Evolutionary conservation across 257 asterid species (phyloP).

Genomic region (Hygrophila difformis): DNA sequence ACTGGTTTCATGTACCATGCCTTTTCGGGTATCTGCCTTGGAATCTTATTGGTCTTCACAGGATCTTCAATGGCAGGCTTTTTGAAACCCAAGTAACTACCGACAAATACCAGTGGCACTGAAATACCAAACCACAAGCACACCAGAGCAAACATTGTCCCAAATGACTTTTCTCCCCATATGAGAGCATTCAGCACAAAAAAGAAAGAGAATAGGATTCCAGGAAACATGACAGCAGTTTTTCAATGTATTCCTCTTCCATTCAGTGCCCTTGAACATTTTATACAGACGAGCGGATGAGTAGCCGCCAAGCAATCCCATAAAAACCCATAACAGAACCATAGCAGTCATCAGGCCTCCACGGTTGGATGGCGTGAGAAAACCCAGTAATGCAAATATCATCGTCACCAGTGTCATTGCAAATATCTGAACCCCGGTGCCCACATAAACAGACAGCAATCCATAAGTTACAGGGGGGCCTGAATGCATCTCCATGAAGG

Average conservation of each 20-base stretch:
- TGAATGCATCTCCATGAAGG: slow-evolving; percentile 63
- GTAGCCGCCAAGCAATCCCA: slow-evolving; percentile 61
- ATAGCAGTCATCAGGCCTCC: slow-evolving; percentile 61
- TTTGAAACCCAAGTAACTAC: slow-evolving; percentile 50
- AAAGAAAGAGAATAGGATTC: slow-evolving; percentile 41
- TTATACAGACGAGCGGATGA: slow-evolving; percentile 58
- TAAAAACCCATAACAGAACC: slow-evolving; percentile 58
- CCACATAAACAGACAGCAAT: slow-evolving; percentile 43
- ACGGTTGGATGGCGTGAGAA: slow-evolving; percentile 56
- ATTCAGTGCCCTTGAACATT: slow-evolving; percentile 58
- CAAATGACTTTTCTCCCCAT: slow-evolving; percentile 57
- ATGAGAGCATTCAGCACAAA: slow-evolving; percentile 53
- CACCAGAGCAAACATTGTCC: slow-evolving; percentile 59
- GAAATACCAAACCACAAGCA: slow-evolving; percentile 68
- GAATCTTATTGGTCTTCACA: slow-evolving; percentile 51
- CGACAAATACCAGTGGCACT: slow-evolving; percentile 54
- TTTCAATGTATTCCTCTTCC: slow-evolving; percentile 55
- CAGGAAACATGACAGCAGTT: slow-evolving; percentile 59
- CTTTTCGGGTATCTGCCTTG: slow-evolving; percentile 62
- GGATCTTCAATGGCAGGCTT: slow-evolving; percentile 50
- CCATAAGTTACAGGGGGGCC: slow-evolving; percentile 51
- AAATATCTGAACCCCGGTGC: slow-evolving; percentile 58
- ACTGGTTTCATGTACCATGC: slow-evolving; percentile 62
- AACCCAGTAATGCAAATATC: slow-evolving; percentile 53
- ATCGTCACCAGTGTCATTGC: slow-evolving; percentile 52